Conservation (phyloP, 2,329 filamentous ascomycete genomes). For the Aspergillus ustus region DNA sequence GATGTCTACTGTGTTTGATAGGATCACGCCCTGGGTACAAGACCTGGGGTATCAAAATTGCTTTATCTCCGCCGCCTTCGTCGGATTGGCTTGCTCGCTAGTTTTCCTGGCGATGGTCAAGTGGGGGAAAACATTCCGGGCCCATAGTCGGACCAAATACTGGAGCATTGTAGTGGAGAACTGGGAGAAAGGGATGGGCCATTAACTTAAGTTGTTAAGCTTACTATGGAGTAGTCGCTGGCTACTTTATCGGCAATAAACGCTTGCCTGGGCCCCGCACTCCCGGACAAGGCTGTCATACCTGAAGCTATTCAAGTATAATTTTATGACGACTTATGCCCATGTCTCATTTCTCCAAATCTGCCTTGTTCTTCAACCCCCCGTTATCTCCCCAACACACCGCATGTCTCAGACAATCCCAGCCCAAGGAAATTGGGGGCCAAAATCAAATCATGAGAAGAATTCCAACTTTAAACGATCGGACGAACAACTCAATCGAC, state of each 20-base stretch:
- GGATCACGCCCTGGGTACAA: slow-evolving; percentile 53
- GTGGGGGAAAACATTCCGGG: slow-evolving; percentile 43
- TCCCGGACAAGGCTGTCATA: not conserved
- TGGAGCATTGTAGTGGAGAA: slow-evolving; percentile 44
- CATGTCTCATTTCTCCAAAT: not conserved
- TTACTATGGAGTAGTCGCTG: not conserved
- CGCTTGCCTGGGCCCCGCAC: not conserved
- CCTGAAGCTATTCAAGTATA: not conserved
- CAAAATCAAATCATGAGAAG: not conserved
- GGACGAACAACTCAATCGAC: not conserved
- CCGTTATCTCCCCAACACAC: not conserved
- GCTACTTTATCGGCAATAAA: not conserved
- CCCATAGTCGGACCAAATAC: slow-evolving; percentile 41
- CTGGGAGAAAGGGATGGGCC: slow-evolving; percentile 38
- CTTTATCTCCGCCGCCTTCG: slow-evolving; percentile 48
- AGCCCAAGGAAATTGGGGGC: not conserved
- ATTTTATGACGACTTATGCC: not conserved
- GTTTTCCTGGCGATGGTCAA: slow-evolving; percentile 47
- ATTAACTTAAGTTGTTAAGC: slow-evolving; percentile 22
- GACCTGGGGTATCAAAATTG: slow-evolving; percentile 51
- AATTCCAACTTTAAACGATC: not conserved
- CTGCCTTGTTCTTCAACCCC: not conserved
- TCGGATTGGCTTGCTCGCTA: slow-evolving; percentile 42
- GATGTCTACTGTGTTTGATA: slow-evolving; percentile 13
- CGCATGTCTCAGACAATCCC: not conserved